Evolutionary conservation across 1,284 basidiomycete species (phyloP), one percentile per base, ranked within the genome.

Genomic region (Fomitopsis palustris): DNA sequence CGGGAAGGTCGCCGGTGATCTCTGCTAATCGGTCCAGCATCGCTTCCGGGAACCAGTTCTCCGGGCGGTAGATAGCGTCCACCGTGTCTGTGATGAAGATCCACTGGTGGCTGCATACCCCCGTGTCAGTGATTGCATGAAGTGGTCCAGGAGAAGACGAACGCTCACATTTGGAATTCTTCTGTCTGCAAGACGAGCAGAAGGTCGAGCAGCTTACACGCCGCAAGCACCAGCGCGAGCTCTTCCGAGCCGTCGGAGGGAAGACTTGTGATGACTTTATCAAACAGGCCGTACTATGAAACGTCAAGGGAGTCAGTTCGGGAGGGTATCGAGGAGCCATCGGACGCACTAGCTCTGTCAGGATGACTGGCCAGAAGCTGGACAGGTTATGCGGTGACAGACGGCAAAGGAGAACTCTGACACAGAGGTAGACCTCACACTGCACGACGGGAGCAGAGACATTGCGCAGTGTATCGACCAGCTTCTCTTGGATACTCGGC

Each of bases 1-100:
- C 66, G 5, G 90, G 86, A 52, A 90, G 74, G 66, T 82, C 87
- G 23, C 83, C 81, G 14, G 90, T 82, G 41, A 93, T 84, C 64
- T 95, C 92, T n/a, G 93, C 87, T 0, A 98, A 78, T 49, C 91
- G 88, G 71, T 99, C 96, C 72, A 98, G 84, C 75, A 98, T 86
- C 1, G 94, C 91, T 63, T 93, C 90, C 1, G 96, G 90, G 49
- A 78, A 77, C 84, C 90, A 95, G 47, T 87, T 81, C 63, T 95
- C 89, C 0, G 93, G 89, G 8, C 88, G 89, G 72, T 95, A 95
- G 12, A 95, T 85, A 0, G 96, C 95, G 69, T 99, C 97, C 5
- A 96, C 92, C 0, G 96, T 98, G 73, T 99, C 97, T 0, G 95
- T 97, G 57, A 98, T 87, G 70, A 99, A 99, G 67, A 98, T 92